phyloP scores from a whole-genome alignment of 2,329 filamentous ascomycete species.

The Chrysoporthe austroafricana region DNA sequence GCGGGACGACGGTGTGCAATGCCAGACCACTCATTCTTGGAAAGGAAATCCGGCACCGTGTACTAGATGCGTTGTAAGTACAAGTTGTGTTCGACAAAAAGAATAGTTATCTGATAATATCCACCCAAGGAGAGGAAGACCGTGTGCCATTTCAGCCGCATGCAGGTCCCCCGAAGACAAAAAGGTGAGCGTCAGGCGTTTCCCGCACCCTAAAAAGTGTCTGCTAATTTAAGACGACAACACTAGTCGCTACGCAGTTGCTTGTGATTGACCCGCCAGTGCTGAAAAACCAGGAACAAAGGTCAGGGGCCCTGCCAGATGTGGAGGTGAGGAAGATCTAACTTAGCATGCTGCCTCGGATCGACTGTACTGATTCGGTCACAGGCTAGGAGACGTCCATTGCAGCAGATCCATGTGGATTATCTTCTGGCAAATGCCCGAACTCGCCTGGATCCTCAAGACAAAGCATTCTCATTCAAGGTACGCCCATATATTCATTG shows the following conservation, averaged over 20 bases:
- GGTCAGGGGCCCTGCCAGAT: background rate
- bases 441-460: constrained; percentile 23
- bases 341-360: background rate
- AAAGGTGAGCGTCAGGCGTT: constrained; percentile 29
- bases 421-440: constrained; percentile 13
- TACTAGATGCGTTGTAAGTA: constrained; percentile 36
- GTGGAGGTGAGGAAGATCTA: background rate
- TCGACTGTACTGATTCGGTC: background rate
- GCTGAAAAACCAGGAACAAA: background rate
- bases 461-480: constrained; percentile 32
- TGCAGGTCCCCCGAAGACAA: constrained; percentile 32
- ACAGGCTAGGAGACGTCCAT: constrained; percentile 1
- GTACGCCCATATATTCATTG: constrained; percentile 26
- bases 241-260: background rate
- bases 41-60: constrained; percentile 35
- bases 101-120: background rate
- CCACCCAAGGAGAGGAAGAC: constrained; percentile 22
- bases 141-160: constrained; percentile 35
- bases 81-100: background rate
- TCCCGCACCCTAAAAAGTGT: background rate
- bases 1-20: background rate
- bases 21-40: constrained; percentile 2
- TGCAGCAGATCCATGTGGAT: constrained; percentile 19
- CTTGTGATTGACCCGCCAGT: constrained; percentile 10
- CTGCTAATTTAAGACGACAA: background rate